Percentiles rank a stretch among this genome's conserved stretches.
These are phyloP conservation scores for Beauveria sp. DNA, from an alignment of 2,329 filamentous ascomycete genomes.

Conservation along the genomic window DNA sequence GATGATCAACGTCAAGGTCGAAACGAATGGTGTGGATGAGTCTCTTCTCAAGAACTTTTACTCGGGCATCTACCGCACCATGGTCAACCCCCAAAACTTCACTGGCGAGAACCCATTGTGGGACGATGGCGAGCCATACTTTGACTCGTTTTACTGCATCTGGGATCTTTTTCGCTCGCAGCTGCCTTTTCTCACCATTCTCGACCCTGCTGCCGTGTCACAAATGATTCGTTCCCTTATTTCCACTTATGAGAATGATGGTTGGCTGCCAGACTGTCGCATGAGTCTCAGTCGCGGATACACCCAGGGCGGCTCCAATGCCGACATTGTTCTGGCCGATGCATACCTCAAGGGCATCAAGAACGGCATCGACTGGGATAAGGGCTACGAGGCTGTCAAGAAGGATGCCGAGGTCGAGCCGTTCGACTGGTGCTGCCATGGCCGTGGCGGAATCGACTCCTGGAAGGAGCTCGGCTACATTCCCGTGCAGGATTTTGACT, in stretches of 20 bases:
- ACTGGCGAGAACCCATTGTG: conserved; percentile 66
- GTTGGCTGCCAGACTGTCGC: conserved; percentile 66
- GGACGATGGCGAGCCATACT: conserved; percentile 60
- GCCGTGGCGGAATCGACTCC: conserved; percentile 60
- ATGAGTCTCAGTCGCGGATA: conserved; percentile 70
- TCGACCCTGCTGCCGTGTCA: conserved; percentile 57
- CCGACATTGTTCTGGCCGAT: conserved; percentile 61
- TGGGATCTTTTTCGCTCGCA: conserved; percentile 67
- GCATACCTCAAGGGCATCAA: conserved; percentile 59
- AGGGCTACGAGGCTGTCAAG: conserved; percentile 61
- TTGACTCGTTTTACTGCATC: conserved; percentile 69
- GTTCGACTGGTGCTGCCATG: conserved; percentile 61
- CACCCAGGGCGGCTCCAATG: conserved; percentile 69
- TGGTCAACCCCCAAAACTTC: conserved; percentile 68
- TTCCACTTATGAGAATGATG: conserved; percentile 62
- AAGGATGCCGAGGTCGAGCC: conserved; percentile 68
- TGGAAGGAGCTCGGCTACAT: conserved; percentile 69
- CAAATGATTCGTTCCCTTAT: conserved; percentile 64
- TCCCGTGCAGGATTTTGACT: conserved; percentile 60
- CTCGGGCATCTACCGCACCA: conserved; percentile 63
- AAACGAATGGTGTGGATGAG: conserved; percentile 42
- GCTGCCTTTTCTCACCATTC: conserved; percentile 59
- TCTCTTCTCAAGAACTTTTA: conserved; percentile 58
- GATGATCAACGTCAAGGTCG: conserved; percentile 48
- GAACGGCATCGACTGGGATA: conserved; percentile 55